These are phyloP conservation scores for Colletotrichum sp. DNA, from an alignment of 2,329 filamentous ascomycete genomes.

Conservation along the genomic window DNA sequence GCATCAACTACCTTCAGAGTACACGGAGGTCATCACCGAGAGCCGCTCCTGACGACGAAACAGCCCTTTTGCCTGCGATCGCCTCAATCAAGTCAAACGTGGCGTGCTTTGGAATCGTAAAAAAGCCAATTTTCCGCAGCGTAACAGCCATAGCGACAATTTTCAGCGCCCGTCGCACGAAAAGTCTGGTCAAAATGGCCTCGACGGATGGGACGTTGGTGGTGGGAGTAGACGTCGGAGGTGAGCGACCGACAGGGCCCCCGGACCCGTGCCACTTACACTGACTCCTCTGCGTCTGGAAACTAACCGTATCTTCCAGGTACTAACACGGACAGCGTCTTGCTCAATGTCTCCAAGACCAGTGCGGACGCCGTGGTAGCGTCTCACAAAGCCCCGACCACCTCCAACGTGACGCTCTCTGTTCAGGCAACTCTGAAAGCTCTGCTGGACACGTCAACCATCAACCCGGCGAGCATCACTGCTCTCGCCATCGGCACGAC, in stretches of 20 bases:
- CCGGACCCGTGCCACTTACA: not conserved
- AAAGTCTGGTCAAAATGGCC: not conserved
- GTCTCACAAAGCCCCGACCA: conserved; percentile 52
- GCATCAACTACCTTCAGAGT: not conserved
- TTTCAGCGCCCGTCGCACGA: not conserved
- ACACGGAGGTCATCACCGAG: not conserved
- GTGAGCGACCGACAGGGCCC: not conserved
- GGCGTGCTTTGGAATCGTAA: not conserved
- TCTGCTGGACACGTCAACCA: conserved; percentile 40
- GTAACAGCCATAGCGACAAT: not conserved
- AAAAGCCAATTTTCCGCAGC: not conserved
- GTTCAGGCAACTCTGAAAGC: conserved; percentile 48
- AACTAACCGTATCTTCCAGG: conserved; percentile 27
- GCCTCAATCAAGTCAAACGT: not conserved
- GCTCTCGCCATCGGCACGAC: conserved; percentile 61
- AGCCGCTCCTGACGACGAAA: not conserved
- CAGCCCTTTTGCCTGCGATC: not conserved
- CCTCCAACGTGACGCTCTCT: conserved; percentile 49
- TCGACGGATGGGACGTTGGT: conserved; percentile 14
- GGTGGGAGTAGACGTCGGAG: conserved; percentile 22
- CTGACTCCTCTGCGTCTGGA: not conserved
- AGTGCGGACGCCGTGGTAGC: conserved; percentile 16
- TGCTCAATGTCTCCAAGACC: conserved; percentile 41
- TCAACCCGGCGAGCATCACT: conserved; percentile 40
- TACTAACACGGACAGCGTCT: conserved; percentile 59